A percentile compares a stretch with the other conserved stretches of the same genome.
Conservation (phyloP, 1,139 yeast species). For the Saccharomyces hybrid region DNA sequence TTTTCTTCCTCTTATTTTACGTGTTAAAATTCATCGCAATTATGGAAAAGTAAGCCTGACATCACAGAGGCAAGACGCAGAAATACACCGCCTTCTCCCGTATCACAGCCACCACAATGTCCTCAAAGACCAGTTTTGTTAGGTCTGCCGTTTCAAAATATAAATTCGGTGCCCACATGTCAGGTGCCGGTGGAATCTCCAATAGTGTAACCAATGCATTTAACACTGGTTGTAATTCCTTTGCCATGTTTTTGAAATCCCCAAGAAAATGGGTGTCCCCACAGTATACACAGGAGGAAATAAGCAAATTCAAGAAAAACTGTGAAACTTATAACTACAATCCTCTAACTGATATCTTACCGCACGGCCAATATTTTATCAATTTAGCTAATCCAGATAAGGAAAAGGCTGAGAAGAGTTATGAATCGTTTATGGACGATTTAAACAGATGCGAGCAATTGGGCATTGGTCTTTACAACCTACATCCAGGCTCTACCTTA, state of each 20-base stretch:
- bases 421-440: constrained; percentile 78
- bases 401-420: constrained; percentile 70
- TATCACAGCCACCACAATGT: neutral
- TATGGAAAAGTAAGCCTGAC: neutral
- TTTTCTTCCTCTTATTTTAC: neutral
- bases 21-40: neutral
- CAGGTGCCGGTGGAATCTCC: constrained; percentile 62
- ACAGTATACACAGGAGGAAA: constrained; percentile 56
- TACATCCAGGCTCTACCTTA: constrained; percentile 91
- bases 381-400: constrained; percentile 85
- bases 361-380: constrained; percentile 91
- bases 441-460: constrained; percentile 76
- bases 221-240: constrained; percentile 72
- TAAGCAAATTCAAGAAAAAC: constrained; percentile 50
- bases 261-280: constrained; percentile 92
- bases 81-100: neutral
- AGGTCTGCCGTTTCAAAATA: constrained; percentile 33
- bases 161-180: constrained; percentile 79
- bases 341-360: constrained; percentile 70
- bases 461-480: constrained; percentile 77
- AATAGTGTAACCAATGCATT: constrained; percentile 70
- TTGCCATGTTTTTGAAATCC: constrained; percentile 83
- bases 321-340: constrained; percentile 61
- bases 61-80: neutral
- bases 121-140: constrained; percentile 22